Evolutionary conservation across 305 asterid species (phyloP).

Genomic region (Solanum chacoense): DNA sequence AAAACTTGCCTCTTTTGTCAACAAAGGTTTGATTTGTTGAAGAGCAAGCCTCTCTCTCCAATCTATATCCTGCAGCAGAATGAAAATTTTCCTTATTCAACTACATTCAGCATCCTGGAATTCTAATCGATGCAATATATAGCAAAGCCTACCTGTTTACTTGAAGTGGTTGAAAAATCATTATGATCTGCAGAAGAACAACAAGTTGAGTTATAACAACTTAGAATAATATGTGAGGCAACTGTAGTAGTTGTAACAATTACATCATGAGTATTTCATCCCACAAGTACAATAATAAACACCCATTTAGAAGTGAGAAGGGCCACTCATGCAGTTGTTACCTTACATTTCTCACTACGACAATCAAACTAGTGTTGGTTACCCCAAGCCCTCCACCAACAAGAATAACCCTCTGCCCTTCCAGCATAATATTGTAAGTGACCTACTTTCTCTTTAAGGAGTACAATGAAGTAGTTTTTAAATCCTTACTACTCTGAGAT

Average conservation of each 20-base stretch:
- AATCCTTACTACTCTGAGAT: background rate
- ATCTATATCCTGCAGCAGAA: slow-evolving; percentile 40
- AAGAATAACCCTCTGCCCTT: background rate
- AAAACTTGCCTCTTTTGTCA: slow-evolving; percentile 59
- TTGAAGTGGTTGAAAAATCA: slow-evolving; percentile 26
- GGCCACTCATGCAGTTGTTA: background rate
- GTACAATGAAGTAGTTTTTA: background rate
- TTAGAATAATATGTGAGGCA: background rate
- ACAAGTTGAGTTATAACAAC: background rate
- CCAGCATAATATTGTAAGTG: background rate
- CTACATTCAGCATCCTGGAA: slow-evolving; percentile 7
- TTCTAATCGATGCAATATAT: background rate
- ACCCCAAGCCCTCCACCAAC: background rate
- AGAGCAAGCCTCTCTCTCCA: slow-evolving; percentile 81
- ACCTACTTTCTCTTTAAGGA: background rate
- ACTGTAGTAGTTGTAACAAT: background rate
- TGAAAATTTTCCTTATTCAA: slow-evolving; percentile 4
- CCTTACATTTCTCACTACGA: background rate
- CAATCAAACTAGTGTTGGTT: background rate
- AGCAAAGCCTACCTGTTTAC: slow-evolving; percentile 44
- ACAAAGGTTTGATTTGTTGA: slow-evolving; percentile 62
- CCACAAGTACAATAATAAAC: background rate
- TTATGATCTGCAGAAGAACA: slow-evolving; percentile 39
- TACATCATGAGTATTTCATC: background rate
- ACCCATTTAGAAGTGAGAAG: background rate